phyloP scores from a whole-genome alignment of 192 early-diverging fungal genomes.

The Oehlia diaphana region DNA sequence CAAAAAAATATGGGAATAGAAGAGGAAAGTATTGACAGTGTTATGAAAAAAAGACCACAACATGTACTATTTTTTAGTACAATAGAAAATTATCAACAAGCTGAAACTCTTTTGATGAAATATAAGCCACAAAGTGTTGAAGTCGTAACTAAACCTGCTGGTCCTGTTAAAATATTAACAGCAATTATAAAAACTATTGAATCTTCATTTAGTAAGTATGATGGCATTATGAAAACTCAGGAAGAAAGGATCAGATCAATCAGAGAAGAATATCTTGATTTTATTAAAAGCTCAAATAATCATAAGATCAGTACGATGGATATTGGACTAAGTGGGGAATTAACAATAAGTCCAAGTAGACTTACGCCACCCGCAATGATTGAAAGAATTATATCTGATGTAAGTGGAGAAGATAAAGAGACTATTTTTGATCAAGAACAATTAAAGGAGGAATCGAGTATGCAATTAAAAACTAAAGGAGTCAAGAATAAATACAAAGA shows the following conservation, averaged over 20 bases:
- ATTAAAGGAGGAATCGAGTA: background rate
- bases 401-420: background rate
- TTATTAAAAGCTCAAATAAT: background rate
- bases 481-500: background rate
- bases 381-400: background rate
- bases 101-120: background rate
- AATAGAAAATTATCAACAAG: background rate
- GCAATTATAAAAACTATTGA: background rate
- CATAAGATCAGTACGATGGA: background rate
- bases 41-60: background rate
- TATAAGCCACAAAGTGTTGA: background rate
- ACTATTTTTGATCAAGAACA: background rate
- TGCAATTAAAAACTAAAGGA: background rate
- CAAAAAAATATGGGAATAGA: background rate
- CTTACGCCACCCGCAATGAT: background rate
- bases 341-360: background rate
- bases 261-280: background rate
- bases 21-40: background rate
- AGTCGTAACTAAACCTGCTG: background rate
- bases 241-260: background rate
- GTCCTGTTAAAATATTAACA: slow-evolving; percentile 3
- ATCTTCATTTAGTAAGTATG: background rate
- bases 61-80: background rate
- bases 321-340: background rate
- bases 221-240: background rate